phyloP scores from a whole-genome alignment of 495 filamentous ascomycete genomes.

The Penicillium daleae region DNA sequence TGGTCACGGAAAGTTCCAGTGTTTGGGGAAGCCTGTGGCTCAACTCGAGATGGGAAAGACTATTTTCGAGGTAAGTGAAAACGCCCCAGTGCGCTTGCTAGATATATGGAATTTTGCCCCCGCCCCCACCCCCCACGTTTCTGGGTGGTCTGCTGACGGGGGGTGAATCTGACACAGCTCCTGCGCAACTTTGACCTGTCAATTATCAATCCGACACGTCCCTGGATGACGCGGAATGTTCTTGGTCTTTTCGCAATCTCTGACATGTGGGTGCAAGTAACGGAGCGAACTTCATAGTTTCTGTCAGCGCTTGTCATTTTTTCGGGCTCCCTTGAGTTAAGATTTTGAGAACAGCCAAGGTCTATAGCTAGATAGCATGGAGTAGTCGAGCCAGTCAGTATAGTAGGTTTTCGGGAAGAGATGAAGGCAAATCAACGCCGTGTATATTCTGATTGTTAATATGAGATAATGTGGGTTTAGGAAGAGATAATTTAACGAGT shows the following conservation, averaged over 20 bases:
- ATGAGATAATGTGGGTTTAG: no score
- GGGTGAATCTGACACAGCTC: slow-evolving; percentile 42
- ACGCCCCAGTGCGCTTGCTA: slow-evolving; percentile 6
- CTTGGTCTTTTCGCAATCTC: slow-evolving; percentile 33
- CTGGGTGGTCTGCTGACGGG: slow-evolving; percentile 9
- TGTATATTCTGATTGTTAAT: no score
- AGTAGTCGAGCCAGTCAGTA: not conserved
- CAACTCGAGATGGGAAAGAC: slow-evolving; percentile 55
- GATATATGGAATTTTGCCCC: no score
- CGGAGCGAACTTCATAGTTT: slow-evolving; percentile 13
- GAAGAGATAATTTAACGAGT: no score
- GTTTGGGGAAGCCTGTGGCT: slow-evolving; percentile 42
- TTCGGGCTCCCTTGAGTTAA: not conserved
- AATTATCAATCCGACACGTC: slow-evolving; percentile 50
- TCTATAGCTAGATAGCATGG: not conserved
- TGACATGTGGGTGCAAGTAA: slow-evolving; percentile 35
- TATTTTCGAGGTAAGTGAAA: slow-evolving; percentile 52
- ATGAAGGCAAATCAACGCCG: no score
- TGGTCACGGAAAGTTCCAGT: slow-evolving; percentile 40
- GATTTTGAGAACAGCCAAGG: not conserved
- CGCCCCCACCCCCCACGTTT: not conserved
- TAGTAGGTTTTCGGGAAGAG: no score
- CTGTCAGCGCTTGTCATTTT: not conserved
- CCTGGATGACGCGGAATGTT: slow-evolving; percentile 38
- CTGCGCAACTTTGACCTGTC: slow-evolving; percentile 59